A percentile compares a stretch with the other conserved stretches of the same genome.
These are phyloP conservation scores for Lachancea kluyveri DNA, from an alignment of 805 yeast genomes.

Conservation along the genomic window DNA sequence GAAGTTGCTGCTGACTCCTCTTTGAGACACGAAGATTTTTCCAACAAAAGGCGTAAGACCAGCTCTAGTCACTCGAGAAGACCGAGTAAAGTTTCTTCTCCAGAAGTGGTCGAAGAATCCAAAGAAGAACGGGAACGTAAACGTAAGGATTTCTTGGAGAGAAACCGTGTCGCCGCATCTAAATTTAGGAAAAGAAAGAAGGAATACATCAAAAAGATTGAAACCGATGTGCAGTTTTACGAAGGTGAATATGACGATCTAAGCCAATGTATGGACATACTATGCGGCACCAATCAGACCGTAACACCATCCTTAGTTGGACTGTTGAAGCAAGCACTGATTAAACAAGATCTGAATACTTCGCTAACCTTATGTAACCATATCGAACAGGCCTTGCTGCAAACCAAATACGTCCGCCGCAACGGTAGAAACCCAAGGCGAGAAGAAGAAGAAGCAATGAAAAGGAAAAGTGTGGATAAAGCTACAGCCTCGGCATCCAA, in stretches of 20 bases:
- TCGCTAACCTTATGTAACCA: constrained; percentile 19
- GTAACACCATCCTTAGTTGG: constrained; percentile 12
- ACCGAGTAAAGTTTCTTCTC: too few relatives aligned
- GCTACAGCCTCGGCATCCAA: constrained; percentile 2
- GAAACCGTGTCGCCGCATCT: constrained; percentile 92
- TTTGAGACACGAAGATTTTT: too few relatives aligned
- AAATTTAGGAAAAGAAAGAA: constrained; percentile 94
- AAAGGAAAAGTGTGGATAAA: constrained; percentile 7
- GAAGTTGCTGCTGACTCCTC: too few relatives aligned
- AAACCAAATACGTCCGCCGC: constrained; percentile 21
- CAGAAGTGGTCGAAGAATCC: too few relatives aligned
- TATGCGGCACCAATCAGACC: constrained; percentile 16
- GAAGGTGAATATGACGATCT: constrained; percentile 64
- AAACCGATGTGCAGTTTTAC: constrained; percentile 66
- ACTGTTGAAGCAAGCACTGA: constrained; percentile 19
- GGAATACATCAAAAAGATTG: constrained; percentile 77
- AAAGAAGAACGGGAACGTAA: constrained; percentile 59
- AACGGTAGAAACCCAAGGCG: constrained; percentile 24
- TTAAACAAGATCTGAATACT: constrained; percentile 17
- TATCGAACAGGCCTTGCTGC: constrained; percentile 17
- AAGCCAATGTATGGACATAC: constrained; percentile 25
- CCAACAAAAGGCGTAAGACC: too few relatives aligned
- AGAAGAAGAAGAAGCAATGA: constrained; percentile 10
- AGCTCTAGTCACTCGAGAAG: too few relatives aligned
- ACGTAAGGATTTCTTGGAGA: constrained; percentile 69